phyloP scores from a whole-genome alignment of 352 stramenopile species.

The Phytophthora nicotianae region DNA sequence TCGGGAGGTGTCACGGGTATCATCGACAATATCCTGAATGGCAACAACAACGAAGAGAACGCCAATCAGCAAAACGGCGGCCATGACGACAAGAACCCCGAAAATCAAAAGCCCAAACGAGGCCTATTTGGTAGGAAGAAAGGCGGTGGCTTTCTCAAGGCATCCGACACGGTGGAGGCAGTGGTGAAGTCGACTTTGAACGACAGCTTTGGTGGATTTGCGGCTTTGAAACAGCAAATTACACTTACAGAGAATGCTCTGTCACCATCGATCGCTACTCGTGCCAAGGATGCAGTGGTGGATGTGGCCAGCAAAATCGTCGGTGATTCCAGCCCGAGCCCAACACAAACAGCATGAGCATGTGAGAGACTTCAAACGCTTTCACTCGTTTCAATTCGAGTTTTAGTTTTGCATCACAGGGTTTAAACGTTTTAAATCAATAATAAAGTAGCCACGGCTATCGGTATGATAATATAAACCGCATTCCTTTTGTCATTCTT shows the following conservation, averaged over 20 bases:
- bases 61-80: constrained; percentile 1
- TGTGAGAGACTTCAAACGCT: constrained; percentile 7
- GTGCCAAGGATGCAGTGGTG: constrained; percentile 27
- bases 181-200: constrained; percentile 32
- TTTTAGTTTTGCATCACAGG: no score
- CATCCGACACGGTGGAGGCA: constrained; percentile 26
- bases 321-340: constrained; percentile 14
- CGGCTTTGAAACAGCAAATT: constrained; percentile 34
- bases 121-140: constrained; percentile 14
- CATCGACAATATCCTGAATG: constrained; percentile 21
- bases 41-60: constrained; percentile 9
- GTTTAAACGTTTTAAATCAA: no score
- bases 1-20: constrained; percentile 11
- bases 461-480: no score
- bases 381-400: not conserved
- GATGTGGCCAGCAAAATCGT: constrained; percentile 23
- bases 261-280: constrained; percentile 24
- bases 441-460: no score
- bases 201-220: constrained; percentile 32
- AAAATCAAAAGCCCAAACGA: constrained; percentile 7
- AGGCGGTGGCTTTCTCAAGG: not conserved
- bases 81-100: not conserved
- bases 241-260: constrained; percentile 23
- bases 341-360: constrained; percentile 1
- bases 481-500: not conserved